These are phyloP conservation scores for Colletotrichum sp. DNA, from an alignment of 2,329 filamentous ascomycete species.

Conservation along the genomic window DNA sequence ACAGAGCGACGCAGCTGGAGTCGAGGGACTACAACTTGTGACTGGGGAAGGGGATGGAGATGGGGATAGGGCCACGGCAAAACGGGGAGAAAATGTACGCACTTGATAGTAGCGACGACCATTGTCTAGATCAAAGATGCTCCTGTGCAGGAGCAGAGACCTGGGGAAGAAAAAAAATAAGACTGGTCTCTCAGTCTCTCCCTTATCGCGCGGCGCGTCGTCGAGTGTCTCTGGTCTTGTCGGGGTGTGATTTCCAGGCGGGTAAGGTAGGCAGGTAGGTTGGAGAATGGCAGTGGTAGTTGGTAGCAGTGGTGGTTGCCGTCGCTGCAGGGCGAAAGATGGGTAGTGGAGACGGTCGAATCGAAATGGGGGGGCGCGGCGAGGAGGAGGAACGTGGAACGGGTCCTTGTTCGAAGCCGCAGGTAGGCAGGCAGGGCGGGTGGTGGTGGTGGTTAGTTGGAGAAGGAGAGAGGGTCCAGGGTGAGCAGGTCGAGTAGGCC, in stretches of 20 bases:
- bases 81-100: constrained; percentile 37
- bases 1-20: constrained; percentile 10
- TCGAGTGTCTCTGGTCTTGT: constrained; percentile 25
- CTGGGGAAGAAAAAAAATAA: constrained; percentile 18
- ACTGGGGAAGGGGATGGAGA: background rate
- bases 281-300: constrained; percentile 16
- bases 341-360: constrained; percentile 14
- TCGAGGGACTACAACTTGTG: constrained; percentile 10
- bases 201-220: constrained; percentile 28
- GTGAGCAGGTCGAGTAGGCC: background rate
- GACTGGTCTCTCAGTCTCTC: constrained; percentile 19
- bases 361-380: constrained; percentile 15
- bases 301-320: constrained; percentile 17
- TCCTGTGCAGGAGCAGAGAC: constrained; percentile 41
- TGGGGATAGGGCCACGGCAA: constrained; percentile 17
- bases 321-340: constrained; percentile 22
- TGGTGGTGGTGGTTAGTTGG: background rate
- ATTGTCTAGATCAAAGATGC: constrained; percentile 51
- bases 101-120: constrained; percentile 71
- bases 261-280: constrained; percentile 15
- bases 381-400: constrained; percentile 8
- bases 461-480: background rate
- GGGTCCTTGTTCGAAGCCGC: background rate
- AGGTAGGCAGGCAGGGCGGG: background rate
- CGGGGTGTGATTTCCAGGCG: constrained; percentile 20